Evolutionary conservation across 306 rosid species (phyloP).

Genomic region (Phaseolus lunatus): DNA sequence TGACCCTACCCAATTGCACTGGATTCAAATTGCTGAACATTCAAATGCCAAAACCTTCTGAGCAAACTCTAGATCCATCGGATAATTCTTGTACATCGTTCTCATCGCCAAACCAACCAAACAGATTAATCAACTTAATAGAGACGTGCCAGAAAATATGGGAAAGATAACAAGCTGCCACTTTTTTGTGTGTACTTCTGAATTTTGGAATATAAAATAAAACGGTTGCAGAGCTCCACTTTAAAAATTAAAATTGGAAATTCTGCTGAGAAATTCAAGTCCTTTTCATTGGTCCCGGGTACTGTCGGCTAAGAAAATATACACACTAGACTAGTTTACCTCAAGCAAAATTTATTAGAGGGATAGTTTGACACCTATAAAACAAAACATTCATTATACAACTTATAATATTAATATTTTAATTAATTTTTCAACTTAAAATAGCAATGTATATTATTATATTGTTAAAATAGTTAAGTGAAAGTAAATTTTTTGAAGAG

Average conservation of each 20-base stretch:
- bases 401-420: no score
- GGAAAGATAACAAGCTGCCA: slow-evolving; percentile 28
- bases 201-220: slow-evolving; percentile 6
- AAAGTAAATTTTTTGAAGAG: no score
- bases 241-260: not conserved
- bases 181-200: not conserved
- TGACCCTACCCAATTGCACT: slow-evolving; percentile 33
- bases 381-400: no score
- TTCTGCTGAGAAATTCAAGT: slow-evolving; percentile 43
- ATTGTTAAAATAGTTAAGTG: no score
- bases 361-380: no score
- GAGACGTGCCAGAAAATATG: not conserved
- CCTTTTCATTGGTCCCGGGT: slow-evolving; percentile 43
- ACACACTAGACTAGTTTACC: slow-evolving; percentile 47
- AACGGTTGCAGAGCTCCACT: slow-evolving; percentile 36
- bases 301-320: slow-evolving; percentile 44
- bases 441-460: no score
- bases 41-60: slow-evolving; percentile 39
- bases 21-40: slow-evolving; percentile 30
- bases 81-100: slow-evolving; percentile 25
- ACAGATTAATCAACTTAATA: slow-evolving; percentile 28
- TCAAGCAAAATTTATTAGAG: slow-evolving; percentile 41
- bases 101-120: slow-evolving; percentile 42
- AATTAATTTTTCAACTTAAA: no score
- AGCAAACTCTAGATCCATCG: slow-evolving; percentile 36